Evolutionary conservation across 495 filamentous ascomycete genomes (phyloP), one percentile per base, ranked within the genome.

Genomic region (Lophiotrema nucula): DNA sequence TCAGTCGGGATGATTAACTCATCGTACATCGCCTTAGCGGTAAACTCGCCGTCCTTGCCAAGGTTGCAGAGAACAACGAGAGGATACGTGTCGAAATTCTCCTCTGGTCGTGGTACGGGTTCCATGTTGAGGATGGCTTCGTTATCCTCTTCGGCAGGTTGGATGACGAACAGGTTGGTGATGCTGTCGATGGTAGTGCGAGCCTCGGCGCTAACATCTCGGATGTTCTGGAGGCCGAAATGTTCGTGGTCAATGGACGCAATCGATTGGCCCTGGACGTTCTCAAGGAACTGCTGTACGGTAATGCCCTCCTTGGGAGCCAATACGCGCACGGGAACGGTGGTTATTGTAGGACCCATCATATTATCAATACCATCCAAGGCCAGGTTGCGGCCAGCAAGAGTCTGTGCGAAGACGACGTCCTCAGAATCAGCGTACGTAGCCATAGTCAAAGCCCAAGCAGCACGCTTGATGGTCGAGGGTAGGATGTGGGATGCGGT

Each of bases 171-270:
- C 2, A 84, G 72, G 45, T 76, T 86, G 6, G 77, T 74, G 43
- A 86, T 76, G 39, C 26, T 59, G 53, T 86, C 83, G 51, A 83
- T 85, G n/a, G 86, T 84, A 56, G 81, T 73, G 26, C 78, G 72
- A 4, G 86, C 80, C 58, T 88, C 85, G 0, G 71, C 62, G 64
- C 79, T 83, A 28, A 88, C 71, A 22, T 76, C 75, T 54, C 81
- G 74, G 54, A 90, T 89, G 48, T 86, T 77, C 67, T 88, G 84
- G 68, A 90, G 74, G 4, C 87, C 78, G 12, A 69, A 54, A 42
- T 79, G 77, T 39, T 81, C 71, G 49, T 76, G 73, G 4, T 77
- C 74, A 31, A 82, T 80, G 60, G 79, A 77, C 2, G 73, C 70
- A 1, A 74, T 72, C 0, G 75, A 71, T 31, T 70, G 66, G 22